Percentiles rank a stretch among this genome's conserved stretches.
These are phyloP conservation scores for Nissolia schottii DNA, from an alignment of 306 rosid species.

Conservation along the genomic window DNA sequence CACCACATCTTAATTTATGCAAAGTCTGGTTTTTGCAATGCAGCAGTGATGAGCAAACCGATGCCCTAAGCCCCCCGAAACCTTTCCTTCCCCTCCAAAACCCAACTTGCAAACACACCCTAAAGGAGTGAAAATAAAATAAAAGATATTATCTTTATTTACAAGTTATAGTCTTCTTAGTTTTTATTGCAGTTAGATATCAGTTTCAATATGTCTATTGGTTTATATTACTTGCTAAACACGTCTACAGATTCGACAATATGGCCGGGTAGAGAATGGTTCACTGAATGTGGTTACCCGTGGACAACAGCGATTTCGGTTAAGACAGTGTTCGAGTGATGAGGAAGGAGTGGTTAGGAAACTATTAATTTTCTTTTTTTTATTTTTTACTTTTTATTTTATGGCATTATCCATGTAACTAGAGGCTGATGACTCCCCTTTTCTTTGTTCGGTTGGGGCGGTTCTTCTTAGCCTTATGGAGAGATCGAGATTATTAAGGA, in stretches of 20 bases:
- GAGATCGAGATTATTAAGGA: slow-evolving; percentile 91
- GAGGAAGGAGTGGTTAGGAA: slow-evolving; percentile 80
- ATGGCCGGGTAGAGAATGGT: slow-evolving; percentile 71
- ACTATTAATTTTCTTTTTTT: slow-evolving; percentile 10
- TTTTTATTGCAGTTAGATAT: neutral
- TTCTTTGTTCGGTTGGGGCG: slow-evolving; percentile 22
- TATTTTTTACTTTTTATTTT: neutral
- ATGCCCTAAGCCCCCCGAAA: too few species aligned
- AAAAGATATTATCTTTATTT: neutral
- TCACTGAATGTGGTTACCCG: slow-evolving; percentile 83
- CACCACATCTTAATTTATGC: neutral
- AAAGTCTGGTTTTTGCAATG: slow-evolving; percentile 23
- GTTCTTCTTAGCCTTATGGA: slow-evolving; percentile 63
- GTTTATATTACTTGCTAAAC: slow-evolving; percentile 22
- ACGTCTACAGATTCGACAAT: slow-evolving; percentile 73
- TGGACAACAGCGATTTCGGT: slow-evolving; percentile 84
- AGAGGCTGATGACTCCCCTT: slow-evolving; percentile 26
- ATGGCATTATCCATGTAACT: slow-evolving; percentile 12
- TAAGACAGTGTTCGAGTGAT: slow-evolving; percentile 70
- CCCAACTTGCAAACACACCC: too few species aligned
- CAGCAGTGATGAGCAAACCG: neutral
- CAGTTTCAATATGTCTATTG: slow-evolving; percentile 6
- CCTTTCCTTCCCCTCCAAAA: too few species aligned
- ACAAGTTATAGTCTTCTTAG: slow-evolving; percentile 8
- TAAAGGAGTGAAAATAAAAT: neutral